Base-by-base conservation (phyloP, 2,329 filamentous ascomycete genomes). In the Phaeosphaeriaceae sp. region DNA sequence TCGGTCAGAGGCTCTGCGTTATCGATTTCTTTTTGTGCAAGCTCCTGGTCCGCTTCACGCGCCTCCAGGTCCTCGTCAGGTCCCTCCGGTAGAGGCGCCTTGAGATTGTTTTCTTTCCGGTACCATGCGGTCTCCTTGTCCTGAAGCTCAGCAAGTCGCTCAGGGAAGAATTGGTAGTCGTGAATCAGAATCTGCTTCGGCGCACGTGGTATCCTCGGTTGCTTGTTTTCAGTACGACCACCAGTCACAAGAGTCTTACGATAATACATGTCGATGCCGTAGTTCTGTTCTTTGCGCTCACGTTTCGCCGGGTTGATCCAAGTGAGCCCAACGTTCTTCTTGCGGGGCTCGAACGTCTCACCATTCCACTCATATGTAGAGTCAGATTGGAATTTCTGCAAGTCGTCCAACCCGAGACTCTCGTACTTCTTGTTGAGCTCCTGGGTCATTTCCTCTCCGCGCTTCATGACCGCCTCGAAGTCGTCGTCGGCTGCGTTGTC, bases 261-360 rank as follows among this genome's bases (percentile, higher is more conserved):
- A 80, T 98, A 99, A 81, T 99, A 99, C 78, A 97, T 96, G 77
- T 99, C 96, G 82, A 99, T 97, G 0, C 94, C 97, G 76, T 99
- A 99, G 5, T 92, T 93, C 75, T 97, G 93, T 74, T 98, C 94
- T 78, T 98, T 99, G 71, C 95, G 91, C 81, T 99, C 96, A 78
- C 95, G 93, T 84, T 99, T 99, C 17, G 94, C 89, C 1, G 95
- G 96, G 71, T 99, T 97, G 81, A 99, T 99, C 96, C 96, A 99
- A 72, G 84, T 93, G 65, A 97, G 86, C 49, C 92, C 92, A 62
- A 97, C 92, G 50, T 96, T 92, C 81, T 96, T 96, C 74, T 80
- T 81, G 19, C 89, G 87, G 57, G 91, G 91, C 53, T 93, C 91
- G 76, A 99, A 99, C 71, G 94, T 94, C 79, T 98, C 90, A 48